A percentile compares a stretch with the other conserved stretches of the same genome.
phyloP scores from a whole-genome alignment of 2,329 filamentous ascomycete genomes.

The Talaromyces pinophilus region DNA sequence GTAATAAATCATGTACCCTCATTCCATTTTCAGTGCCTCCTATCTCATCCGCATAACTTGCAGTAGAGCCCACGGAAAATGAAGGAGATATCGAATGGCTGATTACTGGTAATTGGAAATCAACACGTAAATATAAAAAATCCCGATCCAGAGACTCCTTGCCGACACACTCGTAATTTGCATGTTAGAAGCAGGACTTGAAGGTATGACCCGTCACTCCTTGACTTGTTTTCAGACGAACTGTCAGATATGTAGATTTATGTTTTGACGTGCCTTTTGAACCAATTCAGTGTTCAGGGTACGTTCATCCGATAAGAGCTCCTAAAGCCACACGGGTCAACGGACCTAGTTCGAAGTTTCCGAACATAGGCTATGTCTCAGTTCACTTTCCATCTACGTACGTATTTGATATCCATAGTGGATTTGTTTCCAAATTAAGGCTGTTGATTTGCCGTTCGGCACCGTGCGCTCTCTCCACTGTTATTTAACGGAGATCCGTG shows the following conservation, averaged over 20 bases:
- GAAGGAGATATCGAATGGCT: neutral
- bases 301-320: neutral
- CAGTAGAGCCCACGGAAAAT: neutral
- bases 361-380: neutral
- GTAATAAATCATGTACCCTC: constrained; percentile 11
- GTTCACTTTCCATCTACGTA: neutral
- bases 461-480: constrained; percentile 5
- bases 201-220: neutral
- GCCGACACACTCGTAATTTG: neutral
- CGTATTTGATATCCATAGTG: neutral
- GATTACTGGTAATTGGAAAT: neutral
- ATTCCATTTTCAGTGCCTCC: neutral
- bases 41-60: constrained; percentile 7
- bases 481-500: neutral
- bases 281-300: neutral
- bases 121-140: neutral
- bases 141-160: neutral
- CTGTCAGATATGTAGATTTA: neutral
- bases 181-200: neutral
- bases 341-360: neutral
- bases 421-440: neutral
- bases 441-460: neutral
- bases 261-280: neutral
- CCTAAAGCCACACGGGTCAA: neutral
- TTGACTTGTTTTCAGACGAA: neutral